Evolutionary conservation across 805 yeast species (phyloP), one percentile per base, ranked within the genome.

Genomic region (Ascoidea asiatica): DNA sequence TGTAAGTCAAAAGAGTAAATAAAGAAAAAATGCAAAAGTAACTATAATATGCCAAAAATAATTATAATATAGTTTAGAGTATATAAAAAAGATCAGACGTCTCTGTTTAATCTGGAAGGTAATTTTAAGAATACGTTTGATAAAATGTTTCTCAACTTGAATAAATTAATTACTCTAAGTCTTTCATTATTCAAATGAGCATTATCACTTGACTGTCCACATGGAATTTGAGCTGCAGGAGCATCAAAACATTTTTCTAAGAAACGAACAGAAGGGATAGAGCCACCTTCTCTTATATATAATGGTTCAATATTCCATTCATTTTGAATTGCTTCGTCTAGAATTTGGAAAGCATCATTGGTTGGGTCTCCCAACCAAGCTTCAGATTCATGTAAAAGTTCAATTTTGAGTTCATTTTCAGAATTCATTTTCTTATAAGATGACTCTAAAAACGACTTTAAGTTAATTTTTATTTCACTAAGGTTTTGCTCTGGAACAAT

Each of bases 291-390:
- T 51, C 97, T 75, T 29, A 92, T 85, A 48, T 79, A 81, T 38
- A 90, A 64, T 2, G 97, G 97, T 44, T 83, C 85, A 11, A 68
- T 63, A 0, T 74, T 77, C 98, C 98, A 90, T 45, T 79, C 84
- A 4, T 65, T 59, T 38, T 66, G 62, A 29, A 90, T 66, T 43
- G 83, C 86, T 20, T 74, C 64, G 44, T 71, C 68, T 35, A 92
- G 64, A 6, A 82, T 69, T 53, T 75, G 70, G 59, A 84, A 92
- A 1, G 89, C 86, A 39, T 69, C 70, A 55, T 85, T 88, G 13
- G 68, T 62, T 13, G 89, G 82, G 53, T 92, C 88, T 4, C 97
- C 97, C 7, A 90, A 64, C 98, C 98, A 90, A 2, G 97, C 95
- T 54, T 89, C 97, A 0, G 95, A 95, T 56, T 83, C 90, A 55